Conservation (phyloP, 768 basidiomycete species). For the Cystobasidium ongulense region DNA sequence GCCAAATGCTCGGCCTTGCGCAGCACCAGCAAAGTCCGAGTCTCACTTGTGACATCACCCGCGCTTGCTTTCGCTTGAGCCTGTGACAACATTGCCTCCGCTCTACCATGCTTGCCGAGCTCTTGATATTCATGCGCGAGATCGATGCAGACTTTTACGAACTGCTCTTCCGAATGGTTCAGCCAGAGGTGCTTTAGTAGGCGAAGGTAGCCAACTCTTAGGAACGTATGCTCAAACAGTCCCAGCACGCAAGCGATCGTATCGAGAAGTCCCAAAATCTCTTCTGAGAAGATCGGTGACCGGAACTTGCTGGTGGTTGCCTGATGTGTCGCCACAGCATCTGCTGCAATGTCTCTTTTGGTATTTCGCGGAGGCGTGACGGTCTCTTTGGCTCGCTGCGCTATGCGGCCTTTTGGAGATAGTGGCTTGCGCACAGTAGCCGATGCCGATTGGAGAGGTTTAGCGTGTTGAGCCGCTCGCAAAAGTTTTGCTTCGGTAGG, state of each 20-base stretch:
- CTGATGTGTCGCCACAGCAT: neutral
- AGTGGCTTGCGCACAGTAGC: slow-evolving; percentile 15
- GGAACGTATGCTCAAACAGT: slow-evolving; percentile 58
- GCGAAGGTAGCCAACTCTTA: slow-evolving; percentile 62
- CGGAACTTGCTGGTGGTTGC: neutral
- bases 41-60: slow-evolving; percentile 32
- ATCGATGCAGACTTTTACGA: neutral
- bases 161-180: neutral
- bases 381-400: neutral
- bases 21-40: slow-evolving; percentile 54
- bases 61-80: slow-evolving; percentile 51
- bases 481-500: neutral
- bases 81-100: slow-evolving; percentile 57
- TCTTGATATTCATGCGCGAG: slow-evolving; percentile 71
- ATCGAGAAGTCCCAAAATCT: neutral
- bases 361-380: neutral
- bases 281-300: no score
- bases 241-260: slow-evolving; percentile 54
- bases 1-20: slow-evolving; percentile 62
- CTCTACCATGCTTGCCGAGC: slow-evolving; percentile 66
- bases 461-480: neutral
- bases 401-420: neutral
- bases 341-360: neutral
- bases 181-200: slow-evolving; percentile 53
- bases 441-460: neutral